Evolutionary conservation across 2,329 filamentous ascomycete genomes (phyloP).

Genomic region (Thelonectria discophora): DNA sequence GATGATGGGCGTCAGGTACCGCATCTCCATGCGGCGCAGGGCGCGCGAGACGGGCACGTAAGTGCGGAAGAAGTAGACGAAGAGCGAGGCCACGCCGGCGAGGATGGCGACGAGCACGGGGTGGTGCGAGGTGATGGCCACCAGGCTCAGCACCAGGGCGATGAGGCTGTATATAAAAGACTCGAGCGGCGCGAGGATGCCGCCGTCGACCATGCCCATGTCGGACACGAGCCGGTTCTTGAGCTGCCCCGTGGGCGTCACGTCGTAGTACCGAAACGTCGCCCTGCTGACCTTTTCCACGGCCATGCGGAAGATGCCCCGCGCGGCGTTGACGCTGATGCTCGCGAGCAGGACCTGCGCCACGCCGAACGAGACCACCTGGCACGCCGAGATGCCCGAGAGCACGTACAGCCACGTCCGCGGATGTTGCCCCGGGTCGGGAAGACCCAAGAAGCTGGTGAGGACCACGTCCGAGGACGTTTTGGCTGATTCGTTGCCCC

Average conservation of each 20-base stretch:
- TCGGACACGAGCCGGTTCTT: slow-evolving; percentile 95
- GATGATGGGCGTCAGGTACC: slow-evolving; percentile 86
- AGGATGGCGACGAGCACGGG: slow-evolving; percentile 80
- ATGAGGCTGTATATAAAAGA: slow-evolving; percentile 75
- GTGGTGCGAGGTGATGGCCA: slow-evolving; percentile 82
- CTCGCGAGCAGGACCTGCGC: slow-evolving; percentile 74
- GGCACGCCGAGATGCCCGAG: slow-evolving; percentile 68
- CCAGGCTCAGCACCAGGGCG: slow-evolving; percentile 75
- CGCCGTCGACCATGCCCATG: slow-evolving; percentile 87
- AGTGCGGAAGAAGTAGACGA: slow-evolving; percentile 76
- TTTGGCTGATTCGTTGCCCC: slow-evolving; percentile 70
- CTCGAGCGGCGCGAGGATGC: slow-evolving; percentile 80
- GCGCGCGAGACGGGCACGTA: slow-evolving; percentile 88
- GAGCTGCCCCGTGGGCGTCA: slow-evolving; percentile 85
- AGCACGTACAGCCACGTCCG: slow-evolving; percentile 79
- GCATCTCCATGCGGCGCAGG: slow-evolving; percentile 85
- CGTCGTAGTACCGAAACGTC: slow-evolving; percentile 90
- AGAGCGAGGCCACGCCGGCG: slow-evolving; percentile 70
- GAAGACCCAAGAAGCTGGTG: slow-evolving; percentile 51
- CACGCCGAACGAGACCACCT: slow-evolving; percentile 67
- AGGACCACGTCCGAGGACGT: slow-evolving; percentile 35
- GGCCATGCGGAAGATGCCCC: slow-evolving; percentile 76
- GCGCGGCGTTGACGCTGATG: slow-evolving; percentile 83
- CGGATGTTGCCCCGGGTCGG: slow-evolving; percentile 73
- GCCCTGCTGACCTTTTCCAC: slow-evolving; percentile 79